Evolutionary conservation across 2,329 filamentous ascomycete species (phyloP).

Genomic region (Claviceps sp.): DNA sequence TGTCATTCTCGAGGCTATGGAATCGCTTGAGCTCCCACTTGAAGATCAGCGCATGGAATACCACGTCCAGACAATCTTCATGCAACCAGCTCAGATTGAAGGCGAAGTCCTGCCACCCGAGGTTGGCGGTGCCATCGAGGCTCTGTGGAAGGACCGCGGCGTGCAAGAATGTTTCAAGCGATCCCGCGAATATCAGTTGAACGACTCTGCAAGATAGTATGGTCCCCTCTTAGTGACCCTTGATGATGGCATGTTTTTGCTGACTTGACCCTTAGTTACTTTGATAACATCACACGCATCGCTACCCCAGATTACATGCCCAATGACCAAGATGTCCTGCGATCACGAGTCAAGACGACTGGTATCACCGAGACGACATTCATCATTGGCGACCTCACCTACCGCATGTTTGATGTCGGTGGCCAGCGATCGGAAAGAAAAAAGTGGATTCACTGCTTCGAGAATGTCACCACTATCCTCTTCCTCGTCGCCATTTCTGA

Average conservation of each 20-base stretch:
- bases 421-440: slow-evolving; percentile 87
- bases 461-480: slow-evolving; percentile 92
- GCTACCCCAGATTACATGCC: slow-evolving; percentile 85
- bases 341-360: slow-evolving; percentile 80
- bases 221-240: neutral
- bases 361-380: slow-evolving; percentile 94
- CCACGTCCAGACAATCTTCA: slow-evolving; percentile 96
- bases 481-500: slow-evolving; percentile 96
- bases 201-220: slow-evolving; percentile 92
- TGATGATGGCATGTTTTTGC: slow-evolving; percentile 6
- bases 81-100: slow-evolving; percentile 94
- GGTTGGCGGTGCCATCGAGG: slow-evolving; percentile 84
- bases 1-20: slow-evolving; percentile 56
- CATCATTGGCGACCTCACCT: slow-evolving; percentile 80
- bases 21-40: slow-evolving; percentile 62
- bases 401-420: slow-evolving; percentile 94
- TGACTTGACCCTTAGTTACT: slow-evolving; percentile 55
- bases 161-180: slow-evolving; percentile 93
- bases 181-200: slow-evolving; percentile 89
- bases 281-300: slow-evolving; percentile 87
- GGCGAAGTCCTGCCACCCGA: slow-evolving; percentile 88
- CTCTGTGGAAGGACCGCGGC: slow-evolving; percentile 83
- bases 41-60: slow-evolving; percentile 91
- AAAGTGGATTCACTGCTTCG: slow-evolving; percentile 97
- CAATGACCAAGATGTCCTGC: slow-evolving; percentile 88